Evolutionary conservation across 768 basidiomycete species (phyloP).

Genomic region (Glaciozyma antarctica): DNA sequence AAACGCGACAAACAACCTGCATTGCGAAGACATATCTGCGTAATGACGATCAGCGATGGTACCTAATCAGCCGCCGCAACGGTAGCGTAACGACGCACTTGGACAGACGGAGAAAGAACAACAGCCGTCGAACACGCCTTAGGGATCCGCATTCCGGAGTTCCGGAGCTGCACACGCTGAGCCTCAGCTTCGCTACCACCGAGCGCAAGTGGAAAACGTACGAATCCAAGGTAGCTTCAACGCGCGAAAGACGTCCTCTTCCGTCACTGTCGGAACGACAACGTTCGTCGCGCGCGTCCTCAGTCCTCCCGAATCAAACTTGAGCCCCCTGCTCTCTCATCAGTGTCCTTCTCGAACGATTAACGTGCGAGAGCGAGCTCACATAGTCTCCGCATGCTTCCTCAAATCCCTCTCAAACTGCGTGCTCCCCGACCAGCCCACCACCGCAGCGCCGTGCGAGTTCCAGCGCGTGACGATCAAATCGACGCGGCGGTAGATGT

Average conservation of each 20-base stretch:
- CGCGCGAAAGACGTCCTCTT: slow-evolving; percentile 21
- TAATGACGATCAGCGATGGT: too few species aligned
- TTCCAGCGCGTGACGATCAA: slow-evolving; percentile 20
- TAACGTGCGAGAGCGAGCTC: background rate
- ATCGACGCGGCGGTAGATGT: slow-evolving; percentile 21
- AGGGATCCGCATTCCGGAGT: slow-evolving; percentile 17
- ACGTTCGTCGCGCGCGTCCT: slow-evolving; percentile 5
- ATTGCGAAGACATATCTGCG: too few species aligned
- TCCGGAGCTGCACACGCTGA: slow-evolving; percentile 4
- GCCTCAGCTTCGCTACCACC: background rate
- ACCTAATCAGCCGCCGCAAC: too few species aligned
- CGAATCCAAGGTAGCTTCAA: slow-evolving; percentile 18
- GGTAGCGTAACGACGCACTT: too few species aligned
- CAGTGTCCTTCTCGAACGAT: background rate
- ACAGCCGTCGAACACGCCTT: too few species aligned
- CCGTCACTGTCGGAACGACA: slow-evolving; percentile 12
- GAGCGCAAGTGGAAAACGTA: background rate
- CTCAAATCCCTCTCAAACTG: slow-evolving; percentile 15
- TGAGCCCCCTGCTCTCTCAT: slow-evolving; percentile 1
- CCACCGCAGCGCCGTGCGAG: slow-evolving; percentile 9
- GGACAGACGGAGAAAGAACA: too few species aligned
- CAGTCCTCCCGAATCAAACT: slow-evolving; percentile 19
- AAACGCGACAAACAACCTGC: too few species aligned
- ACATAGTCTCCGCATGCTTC: background rate
- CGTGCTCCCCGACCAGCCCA: slow-evolving; percentile 7